A percentile compares a stretch with the other conserved stretches of the same genome.
These are phyloP conservation scores for Glycyrrhiza uralensis DNA, from an alignment of 306 rosid species.

Conservation along the genomic window DNA sequence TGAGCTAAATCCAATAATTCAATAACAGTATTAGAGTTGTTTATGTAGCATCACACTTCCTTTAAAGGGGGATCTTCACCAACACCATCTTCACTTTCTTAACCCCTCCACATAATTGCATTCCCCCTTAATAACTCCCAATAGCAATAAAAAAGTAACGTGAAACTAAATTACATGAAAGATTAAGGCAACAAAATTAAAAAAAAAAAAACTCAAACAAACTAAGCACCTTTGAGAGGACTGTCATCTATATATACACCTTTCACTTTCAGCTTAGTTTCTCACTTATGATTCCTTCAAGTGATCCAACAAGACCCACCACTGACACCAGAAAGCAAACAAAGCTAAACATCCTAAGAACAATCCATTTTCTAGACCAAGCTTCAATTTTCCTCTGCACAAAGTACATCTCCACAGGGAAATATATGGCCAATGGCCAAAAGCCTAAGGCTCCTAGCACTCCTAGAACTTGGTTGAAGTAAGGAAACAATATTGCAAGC, in stretches of 20 bases:
- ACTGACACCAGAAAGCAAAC: slow-evolving; percentile 60
- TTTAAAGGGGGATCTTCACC: background rate
- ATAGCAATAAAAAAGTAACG: background rate
- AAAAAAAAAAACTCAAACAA: background rate
- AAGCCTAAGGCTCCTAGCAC: slow-evolving; percentile 76
- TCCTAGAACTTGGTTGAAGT: slow-evolving; percentile 76
- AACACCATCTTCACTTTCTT: background rate
- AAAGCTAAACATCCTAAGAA: slow-evolving; percentile 56
- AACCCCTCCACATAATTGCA: background rate
- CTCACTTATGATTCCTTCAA: slow-evolving; percentile 63
- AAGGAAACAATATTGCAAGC: slow-evolving; percentile 73
- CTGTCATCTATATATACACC: too few species aligned
- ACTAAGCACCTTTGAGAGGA: background rate
- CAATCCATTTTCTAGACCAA: slow-evolving; percentile 72
- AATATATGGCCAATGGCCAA: slow-evolving; percentile 82
- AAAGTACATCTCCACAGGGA: slow-evolving; percentile 86
- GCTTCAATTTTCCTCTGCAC: slow-evolving; percentile 60
- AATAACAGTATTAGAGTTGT: background rate
- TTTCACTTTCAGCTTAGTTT: slow-evolving; percentile 38
- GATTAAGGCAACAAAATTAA: background rate
- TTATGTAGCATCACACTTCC: too few species aligned
- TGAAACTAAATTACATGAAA: slow-evolving; percentile 14
- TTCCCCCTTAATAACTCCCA: background rate
- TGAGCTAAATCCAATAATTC: background rate
- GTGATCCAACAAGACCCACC: slow-evolving; percentile 59